Evolutionary conservation across 2,329 filamentous ascomycete species (phyloP), one percentile per base, ranked within the genome.

Genomic region (Ophiostoma sp.): DNA sequence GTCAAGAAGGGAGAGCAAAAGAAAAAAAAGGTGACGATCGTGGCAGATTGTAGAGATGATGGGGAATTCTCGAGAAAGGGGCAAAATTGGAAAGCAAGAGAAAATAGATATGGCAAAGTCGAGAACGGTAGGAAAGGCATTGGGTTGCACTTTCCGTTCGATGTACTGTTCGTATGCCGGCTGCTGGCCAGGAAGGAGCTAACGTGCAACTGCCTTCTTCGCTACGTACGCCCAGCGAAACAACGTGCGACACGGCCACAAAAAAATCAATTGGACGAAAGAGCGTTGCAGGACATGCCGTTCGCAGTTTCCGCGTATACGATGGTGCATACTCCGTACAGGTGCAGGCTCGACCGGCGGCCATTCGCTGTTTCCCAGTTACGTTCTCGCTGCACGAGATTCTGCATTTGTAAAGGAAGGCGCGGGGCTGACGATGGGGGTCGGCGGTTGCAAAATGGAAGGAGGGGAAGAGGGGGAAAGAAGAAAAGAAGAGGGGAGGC

Each of bases 291-390:
- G 22, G 15, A 9, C 6, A 59, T 33, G 61, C 12, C 36, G 61
- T 28, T 64, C n/a, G 61, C 61, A 22, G 33, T 36, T 64, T 64
- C 61, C 22, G 36, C 36, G 12, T 45, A 28, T 45, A 45, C 61
- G 22, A 25, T 5, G 9, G 11, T 45, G 61, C 61, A 45, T 28
- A 8, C 28, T 36, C 31, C 31, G 57, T 11, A 42, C 59, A 64
- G 33, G 33, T 42, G 59, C 59, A 42, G 36, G 59, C 59, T 15
- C 33, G 11, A 25, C 59, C n/a, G 33, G 19, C 36, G 3, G 15
- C 59, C 63, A 48, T 45, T 66, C 63, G 42, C 42, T 31, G 63
- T 15, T 66, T 45, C 64, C 42, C 64, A 50, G 42, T n/a, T n/a
- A n/a, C 59, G 59, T 7, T 31, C 52, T 17, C 12, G 12, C 55